Percentiles rank a stretch among this genome's conserved stretches.
These are phyloP conservation scores for Alternaria conjuncta DNA, from an alignment of 2,329 filamentous ascomycete genomes.

Conservation along the genomic window DNA sequence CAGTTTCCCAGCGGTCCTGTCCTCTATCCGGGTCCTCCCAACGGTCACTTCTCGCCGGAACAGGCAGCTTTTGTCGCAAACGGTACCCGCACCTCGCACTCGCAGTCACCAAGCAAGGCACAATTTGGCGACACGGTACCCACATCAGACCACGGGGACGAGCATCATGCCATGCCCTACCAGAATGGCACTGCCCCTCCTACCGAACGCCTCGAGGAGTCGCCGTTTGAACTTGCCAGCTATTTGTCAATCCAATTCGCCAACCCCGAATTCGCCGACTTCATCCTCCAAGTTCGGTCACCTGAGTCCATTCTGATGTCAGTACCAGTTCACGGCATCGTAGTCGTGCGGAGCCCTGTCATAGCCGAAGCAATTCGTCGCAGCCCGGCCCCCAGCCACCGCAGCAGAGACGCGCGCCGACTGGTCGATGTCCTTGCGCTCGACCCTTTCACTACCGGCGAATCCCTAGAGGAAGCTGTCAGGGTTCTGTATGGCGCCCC, in stretches of 20 bases:
- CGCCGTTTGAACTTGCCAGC: conserved; percentile 38
- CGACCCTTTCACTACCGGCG: conserved; percentile 37
- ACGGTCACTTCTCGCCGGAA: conserved; percentile 26
- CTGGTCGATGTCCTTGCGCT: conserved; percentile 34
- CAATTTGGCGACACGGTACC: conserved; percentile 32
- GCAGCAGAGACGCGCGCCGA: conserved; percentile 33
- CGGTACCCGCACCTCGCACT: conserved; percentile 37
- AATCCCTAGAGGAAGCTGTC: conserved; percentile 44
- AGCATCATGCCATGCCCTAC: conserved; percentile 20
- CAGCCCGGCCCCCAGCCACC: conserved; percentile 24
- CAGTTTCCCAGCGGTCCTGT: conserved; percentile 18
- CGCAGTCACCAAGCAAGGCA: conserved; percentile 43
- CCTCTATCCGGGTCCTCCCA: conserved; percentile 27
- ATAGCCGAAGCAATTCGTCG: conserved; percentile 39
- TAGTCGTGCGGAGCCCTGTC: conserved; percentile 44
- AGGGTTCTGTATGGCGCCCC: conserved; percentile 48
- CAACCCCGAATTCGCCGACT: conserved; percentile 47
- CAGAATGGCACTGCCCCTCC: conserved; percentile 24
- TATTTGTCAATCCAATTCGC: conserved; percentile 45
- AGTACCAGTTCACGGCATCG: conserved; percentile 45
- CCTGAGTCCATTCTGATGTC: conserved; percentile 34
- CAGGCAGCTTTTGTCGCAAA: conserved; percentile 28
- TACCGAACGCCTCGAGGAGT: conserved; percentile 30
- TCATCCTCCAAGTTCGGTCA: conserved; percentile 43
- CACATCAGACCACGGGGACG: conserved; percentile 29